Conservation (phyloP, 345 rosid genomes). For the Eucalyptus curtisii region DNA sequence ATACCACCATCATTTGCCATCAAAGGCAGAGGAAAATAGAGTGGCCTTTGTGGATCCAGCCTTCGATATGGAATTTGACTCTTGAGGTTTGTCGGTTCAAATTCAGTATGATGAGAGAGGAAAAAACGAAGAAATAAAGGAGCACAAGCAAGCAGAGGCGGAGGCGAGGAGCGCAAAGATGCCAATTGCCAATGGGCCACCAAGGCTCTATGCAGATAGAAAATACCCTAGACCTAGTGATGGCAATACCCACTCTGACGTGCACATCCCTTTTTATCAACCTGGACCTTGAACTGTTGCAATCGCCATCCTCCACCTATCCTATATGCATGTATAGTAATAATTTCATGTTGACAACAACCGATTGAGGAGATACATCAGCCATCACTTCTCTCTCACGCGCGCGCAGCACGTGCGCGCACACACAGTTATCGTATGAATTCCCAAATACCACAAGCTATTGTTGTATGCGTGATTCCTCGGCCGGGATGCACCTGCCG, state of each 20-base stretch:
- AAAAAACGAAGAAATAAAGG: not conserved
- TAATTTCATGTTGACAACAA: not conserved
- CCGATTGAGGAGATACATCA: not conserved
- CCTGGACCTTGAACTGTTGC: not conserved
- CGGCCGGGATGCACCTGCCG: not conserved
- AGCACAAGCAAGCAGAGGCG: not conserved
- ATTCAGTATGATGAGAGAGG: constrained; percentile 14
- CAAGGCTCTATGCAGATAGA: not conserved
- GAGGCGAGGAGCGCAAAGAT: not conserved
- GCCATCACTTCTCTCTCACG: not conserved
- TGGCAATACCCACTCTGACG: not conserved
- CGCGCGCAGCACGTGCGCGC: accelerated
- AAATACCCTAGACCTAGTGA: not conserved
- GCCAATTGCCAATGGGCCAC: not conserved
- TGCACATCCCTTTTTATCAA: not conserved
- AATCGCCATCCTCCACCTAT: not conserved
- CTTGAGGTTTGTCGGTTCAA: constrained; percentile 20
- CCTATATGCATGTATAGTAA: not conserved
- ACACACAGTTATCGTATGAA: not conserved
- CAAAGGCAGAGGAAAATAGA: not conserved
- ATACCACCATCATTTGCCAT: not conserved
- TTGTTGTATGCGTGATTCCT: not conserved
- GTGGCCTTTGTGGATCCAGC: constrained; percentile 8
- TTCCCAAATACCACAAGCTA: not conserved
- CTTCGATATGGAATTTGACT: constrained; percentile 28